Percentiles rank a stretch among this genome's conserved stretches.
phyloP scores from a whole-genome alignment of 257 asterid species.

The Nicotiana benthamiana region DNA sequence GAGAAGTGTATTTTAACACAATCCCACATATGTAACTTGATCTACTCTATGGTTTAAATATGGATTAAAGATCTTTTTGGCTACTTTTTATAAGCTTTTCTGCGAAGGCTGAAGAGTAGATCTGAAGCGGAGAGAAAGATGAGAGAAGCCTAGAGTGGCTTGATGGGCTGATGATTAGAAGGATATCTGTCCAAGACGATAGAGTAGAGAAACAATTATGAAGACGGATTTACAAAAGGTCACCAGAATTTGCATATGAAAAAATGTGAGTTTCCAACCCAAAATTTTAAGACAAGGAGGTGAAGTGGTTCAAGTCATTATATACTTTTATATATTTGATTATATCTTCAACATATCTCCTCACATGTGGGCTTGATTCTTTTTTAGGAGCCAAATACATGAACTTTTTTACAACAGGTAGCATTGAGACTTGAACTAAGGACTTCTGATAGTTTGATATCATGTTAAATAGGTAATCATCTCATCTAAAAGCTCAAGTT shows the following conservation, averaged over 20 bases:
- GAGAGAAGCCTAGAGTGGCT: not conserved
- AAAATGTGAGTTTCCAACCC: not conserved
- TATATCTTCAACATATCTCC: not conserved
- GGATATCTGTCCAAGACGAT: not conserved
- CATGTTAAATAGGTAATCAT: not conserved
- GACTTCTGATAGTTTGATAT: not conserved
- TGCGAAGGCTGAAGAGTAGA: not conserved
- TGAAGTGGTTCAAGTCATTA: not conserved
- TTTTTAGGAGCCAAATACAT: not conserved
- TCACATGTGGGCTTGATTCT: not conserved
- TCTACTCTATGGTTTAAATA: not conserved
- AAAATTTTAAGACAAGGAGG: not conserved
- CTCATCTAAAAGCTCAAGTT: not conserved
- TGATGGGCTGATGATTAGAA: not conserved
- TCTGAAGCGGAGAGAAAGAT: not conserved
- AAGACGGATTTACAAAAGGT: not conserved
- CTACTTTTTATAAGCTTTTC: not conserved
- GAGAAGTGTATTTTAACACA: not conserved
- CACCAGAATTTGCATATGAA: not conserved
- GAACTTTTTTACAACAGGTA: not conserved
- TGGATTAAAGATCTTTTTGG: not conserved
- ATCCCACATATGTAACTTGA: not conserved
- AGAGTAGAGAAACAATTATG: not conserved
- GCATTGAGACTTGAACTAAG: not conserved
- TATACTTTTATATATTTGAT: not conserved